Percentiles rank a stretch among this genome's conserved stretches.
phyloP scores from a whole-genome alignment of 257 asterid species.

The Solanum chmielewskii region DNA sequence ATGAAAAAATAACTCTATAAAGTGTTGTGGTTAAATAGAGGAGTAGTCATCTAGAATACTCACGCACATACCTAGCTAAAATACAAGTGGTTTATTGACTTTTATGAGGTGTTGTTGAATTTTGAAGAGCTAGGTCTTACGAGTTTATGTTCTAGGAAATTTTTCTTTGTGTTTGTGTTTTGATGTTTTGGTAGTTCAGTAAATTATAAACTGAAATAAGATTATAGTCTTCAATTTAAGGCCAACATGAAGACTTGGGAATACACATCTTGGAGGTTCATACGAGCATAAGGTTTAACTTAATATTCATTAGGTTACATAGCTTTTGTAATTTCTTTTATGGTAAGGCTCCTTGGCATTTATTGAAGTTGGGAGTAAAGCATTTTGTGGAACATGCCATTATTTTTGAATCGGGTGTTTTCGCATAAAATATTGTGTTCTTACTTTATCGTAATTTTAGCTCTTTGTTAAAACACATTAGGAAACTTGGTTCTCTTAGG shows the following conservation, averaged over 20 bases:
- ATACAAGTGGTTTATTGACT: too few species aligned
- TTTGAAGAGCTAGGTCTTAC: background rate
- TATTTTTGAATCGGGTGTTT: background rate
- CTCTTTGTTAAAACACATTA: background rate
- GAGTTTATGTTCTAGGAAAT: background rate
- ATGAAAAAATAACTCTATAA: too few species aligned
- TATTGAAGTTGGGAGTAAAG: background rate
- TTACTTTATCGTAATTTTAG: background rate
- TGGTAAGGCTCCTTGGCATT: background rate
- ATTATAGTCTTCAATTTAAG: background rate
- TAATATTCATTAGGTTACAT: background rate
- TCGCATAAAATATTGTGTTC: background rate
- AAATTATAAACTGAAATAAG: background rate
- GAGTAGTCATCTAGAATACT: too few species aligned
- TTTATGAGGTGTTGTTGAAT: background rate
- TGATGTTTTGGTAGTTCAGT: background rate
- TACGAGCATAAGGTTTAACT: background rate
- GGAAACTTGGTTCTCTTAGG: background rate
- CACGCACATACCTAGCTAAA: too few species aligned
- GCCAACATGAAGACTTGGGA: background rate
- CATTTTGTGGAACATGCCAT: background rate
- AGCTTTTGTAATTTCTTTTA: background rate
- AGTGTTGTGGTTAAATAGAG: too few species aligned
- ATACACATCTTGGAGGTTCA: background rate
- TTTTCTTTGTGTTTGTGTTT: background rate